Evolutionary conservation across 129 eudicot genomes (phyloP).

Genomic region (Ambrosia trifida): DNA sequence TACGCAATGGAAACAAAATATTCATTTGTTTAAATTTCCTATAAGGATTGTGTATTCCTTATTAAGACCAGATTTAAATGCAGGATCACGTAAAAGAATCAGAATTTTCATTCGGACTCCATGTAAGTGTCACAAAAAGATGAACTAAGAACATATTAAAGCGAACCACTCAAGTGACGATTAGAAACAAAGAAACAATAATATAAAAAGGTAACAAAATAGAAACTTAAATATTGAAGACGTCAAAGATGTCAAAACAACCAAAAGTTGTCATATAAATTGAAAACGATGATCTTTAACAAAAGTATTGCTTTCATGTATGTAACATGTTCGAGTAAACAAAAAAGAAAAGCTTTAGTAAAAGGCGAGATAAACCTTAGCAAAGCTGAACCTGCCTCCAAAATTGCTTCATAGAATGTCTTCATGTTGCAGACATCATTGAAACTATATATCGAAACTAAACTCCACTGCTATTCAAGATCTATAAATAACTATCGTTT

Average conservation of each 20-base stretch:
- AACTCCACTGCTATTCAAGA: slow-evolving; percentile 22
- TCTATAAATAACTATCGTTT: slow-evolving; percentile 30
- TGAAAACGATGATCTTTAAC: slow-evolving; percentile 20
- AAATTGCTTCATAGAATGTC: too few relatives aligned
- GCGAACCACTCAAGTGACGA: neutral
- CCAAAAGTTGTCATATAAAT: neutral
- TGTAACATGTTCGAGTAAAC: slow-evolving; percentile 32
- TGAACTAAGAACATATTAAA: slow-evolving; percentile 7
- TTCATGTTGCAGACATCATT: slow-evolving; percentile 12
- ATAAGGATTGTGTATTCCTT: too few relatives aligned
- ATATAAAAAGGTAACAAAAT: slow-evolving; percentile 1
- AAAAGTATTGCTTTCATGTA: slow-evolving; percentile 36
- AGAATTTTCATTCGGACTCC: too few relatives aligned
- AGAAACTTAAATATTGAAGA: neutral
- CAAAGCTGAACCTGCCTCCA: slow-evolving; percentile 28
- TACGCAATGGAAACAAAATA: too few relatives aligned
- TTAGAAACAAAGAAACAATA: neutral
- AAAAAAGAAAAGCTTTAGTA: slow-evolving; percentile 11
- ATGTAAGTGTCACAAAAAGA: slow-evolving; percentile 8
- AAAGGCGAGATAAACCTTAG: slow-evolving; percentile 34
- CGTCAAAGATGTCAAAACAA: neutral
- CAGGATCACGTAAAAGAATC: too few relatives aligned
- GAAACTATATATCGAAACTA: slow-evolving; percentile 31
- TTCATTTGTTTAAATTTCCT: too few relatives aligned
- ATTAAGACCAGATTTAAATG: too few relatives aligned